Conservation (phyloP, 2,329 filamentous ascomycete species). For the Gnomoniopsis smithogilvyi region DNA sequence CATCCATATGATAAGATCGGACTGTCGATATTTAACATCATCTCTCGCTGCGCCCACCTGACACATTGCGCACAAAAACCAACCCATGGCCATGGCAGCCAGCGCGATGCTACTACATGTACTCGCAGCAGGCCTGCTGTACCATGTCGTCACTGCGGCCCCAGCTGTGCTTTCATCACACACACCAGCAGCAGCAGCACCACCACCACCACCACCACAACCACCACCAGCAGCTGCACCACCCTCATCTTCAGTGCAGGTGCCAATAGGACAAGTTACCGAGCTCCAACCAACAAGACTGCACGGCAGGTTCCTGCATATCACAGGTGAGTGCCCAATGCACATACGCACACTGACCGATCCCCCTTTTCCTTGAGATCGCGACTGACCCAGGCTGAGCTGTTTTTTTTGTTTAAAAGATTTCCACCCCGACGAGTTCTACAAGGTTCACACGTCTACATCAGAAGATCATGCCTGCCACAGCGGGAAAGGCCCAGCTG, state of each 20-base stretch:
- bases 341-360: background rate
- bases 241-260: background rate
- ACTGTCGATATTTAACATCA: background rate
- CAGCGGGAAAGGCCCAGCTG: slow-evolving; percentile 70
- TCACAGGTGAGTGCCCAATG: slow-evolving; percentile 65
- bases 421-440: slow-evolving; percentile 87
- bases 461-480: slow-evolving; percentile 72
- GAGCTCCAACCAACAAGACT: slow-evolving; percentile 41
- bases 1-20: too few species aligned
- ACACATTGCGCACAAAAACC: background rate
- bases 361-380: background rate
- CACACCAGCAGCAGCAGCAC: background rate
- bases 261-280: slow-evolving; percentile 18
- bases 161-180: slow-evolving; percentile 15
- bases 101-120: slow-evolving; percentile 13
- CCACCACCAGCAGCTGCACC: background rate
- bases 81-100: slow-evolving; percentile 4
- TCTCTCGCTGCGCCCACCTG: background rate
- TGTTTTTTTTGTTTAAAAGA: slow-evolving; percentile 66
- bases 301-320: slow-evolving; percentile 78
- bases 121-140: slow-evolving; percentile 23
- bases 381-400: slow-evolving; percentile 1
- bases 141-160: slow-evolving; percentile 28
- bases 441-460: slow-evolving; percentile 74
- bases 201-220: background rate